Evolutionary conservation across 2,329 filamentous ascomycete genomes (phyloP).

Genomic region (Calonectria pauciramosa): DNA sequence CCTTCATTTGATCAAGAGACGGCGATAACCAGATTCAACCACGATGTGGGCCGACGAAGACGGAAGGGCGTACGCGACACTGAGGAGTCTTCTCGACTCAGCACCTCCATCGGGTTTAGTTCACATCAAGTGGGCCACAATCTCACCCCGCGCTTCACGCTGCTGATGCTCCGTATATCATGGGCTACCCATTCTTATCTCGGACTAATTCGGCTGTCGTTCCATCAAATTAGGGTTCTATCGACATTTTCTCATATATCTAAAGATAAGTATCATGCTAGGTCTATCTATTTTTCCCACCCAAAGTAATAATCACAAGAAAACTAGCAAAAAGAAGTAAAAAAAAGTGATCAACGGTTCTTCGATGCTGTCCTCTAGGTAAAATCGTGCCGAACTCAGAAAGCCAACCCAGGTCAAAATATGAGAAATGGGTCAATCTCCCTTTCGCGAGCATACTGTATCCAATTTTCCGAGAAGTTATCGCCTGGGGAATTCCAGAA

Average conservation of each 20-base stretch:
- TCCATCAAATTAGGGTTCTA: neutral
- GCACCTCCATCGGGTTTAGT: neutral
- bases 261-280: neutral
- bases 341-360: neutral
- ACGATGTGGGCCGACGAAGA: neutral
- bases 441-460: constrained; percentile 21
- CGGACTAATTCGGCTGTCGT: neutral
- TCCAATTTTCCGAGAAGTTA: constrained; percentile 3
- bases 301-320: neutral
- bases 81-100: neutral
- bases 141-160: neutral
- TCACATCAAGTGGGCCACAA: neutral
- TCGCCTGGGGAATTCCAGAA: neutral
- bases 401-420: neutral
- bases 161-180: neutral
- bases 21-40: neutral
- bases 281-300: neutral
- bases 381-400: neutral
- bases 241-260: neutral
- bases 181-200: neutral
- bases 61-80: neutral
- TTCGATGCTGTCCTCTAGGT: neutral
- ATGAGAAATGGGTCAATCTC: constrained; percentile 23
- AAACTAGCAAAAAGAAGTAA: neutral
- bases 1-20: too few species aligned